phyloP scores from a whole-genome alignment of 2,329 filamentous ascomycete species.

The Alternaria incomplexa region DNA sequence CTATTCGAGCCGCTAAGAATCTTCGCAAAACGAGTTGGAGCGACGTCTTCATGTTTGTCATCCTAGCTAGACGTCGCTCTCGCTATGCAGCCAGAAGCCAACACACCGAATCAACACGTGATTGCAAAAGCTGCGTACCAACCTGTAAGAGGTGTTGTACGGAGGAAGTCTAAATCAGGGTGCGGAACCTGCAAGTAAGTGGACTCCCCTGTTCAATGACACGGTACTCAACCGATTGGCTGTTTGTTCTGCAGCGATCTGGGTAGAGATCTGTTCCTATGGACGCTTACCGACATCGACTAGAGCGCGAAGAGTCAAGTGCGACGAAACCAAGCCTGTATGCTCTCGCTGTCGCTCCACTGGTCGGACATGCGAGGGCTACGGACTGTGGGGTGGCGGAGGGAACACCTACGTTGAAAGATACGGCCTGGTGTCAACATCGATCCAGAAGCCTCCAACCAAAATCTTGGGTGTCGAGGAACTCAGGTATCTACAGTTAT shows the following conservation, averaged over 20 bases:
- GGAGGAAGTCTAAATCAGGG: constrained; percentile 3
- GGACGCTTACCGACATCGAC: not conserved
- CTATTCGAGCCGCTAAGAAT: not conserved
- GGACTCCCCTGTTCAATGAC: not conserved
- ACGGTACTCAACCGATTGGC: not conserved
- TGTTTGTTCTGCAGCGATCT: not conserved
- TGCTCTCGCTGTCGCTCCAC: constrained; percentile 47
- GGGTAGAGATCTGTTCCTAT: not conserved
- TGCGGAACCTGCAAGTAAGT: constrained; percentile 14
- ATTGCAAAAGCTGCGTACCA: not conserved
- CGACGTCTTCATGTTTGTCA: not conserved
- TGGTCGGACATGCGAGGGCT: constrained; percentile 51
- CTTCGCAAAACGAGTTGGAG: not conserved
- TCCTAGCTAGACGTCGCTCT: not conserved
- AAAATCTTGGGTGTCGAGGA: not conserved
- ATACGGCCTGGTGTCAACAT: constrained; percentile 1
- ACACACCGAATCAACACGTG: not conserved
- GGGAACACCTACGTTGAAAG: constrained; percentile 24
- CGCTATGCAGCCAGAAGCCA: not conserved
- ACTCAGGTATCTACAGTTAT: constrained; percentile 6
- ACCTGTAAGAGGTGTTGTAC: not conserved
- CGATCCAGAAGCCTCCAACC: not conserved
- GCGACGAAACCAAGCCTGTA: constrained; percentile 48
- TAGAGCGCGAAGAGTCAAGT: constrained; percentile 39
- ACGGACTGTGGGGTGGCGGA: constrained; percentile 52